These are phyloP conservation scores for Ophiocordyceps sinensis DNA, from an alignment of 2,329 filamentous ascomycete genomes.

Conservation along the genomic window DNA sequence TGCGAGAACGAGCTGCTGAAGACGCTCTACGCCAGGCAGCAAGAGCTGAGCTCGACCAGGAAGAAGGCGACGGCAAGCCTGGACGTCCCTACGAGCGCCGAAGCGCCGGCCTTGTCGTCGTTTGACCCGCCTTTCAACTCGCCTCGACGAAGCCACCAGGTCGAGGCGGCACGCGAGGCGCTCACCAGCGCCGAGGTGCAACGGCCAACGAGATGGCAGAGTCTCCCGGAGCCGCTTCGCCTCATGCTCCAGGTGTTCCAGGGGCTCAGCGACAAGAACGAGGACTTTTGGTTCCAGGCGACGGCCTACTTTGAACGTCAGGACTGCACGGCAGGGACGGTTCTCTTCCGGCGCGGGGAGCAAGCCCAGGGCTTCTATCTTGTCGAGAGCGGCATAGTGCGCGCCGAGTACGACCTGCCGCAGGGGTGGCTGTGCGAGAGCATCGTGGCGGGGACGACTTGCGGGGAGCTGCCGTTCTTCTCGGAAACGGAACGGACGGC, in stretches of 20 bases:
- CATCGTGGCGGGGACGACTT: conserved; percentile 88
- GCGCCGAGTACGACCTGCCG: conserved; percentile 80
- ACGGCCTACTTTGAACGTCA: conserved; percentile 60
- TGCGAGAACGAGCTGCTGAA: conserved; percentile 92
- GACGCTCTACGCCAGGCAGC: conserved; percentile 58
- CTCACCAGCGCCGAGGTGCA: conserved; percentile 51
- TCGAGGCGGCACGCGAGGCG: conserved; percentile 62
- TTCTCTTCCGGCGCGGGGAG: conserved; percentile 69
- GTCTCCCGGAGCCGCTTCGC: conserved; percentile 78
- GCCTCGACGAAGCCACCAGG: conserved; percentile 64
- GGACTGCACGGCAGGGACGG: conserved; percentile 52
- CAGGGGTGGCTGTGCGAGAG: conserved; percentile 83
- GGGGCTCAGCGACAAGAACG: conserved; percentile 68
- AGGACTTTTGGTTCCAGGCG: conserved; percentile 88
- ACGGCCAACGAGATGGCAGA: conserved; percentile 57
- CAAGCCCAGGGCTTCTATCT: conserved; percentile 75
- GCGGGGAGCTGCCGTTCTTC: conserved; percentile 93
- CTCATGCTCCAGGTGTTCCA: conserved; percentile 94
- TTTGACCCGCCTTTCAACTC: conserved; percentile 48
- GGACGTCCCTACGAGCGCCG: conserved; percentile 28
- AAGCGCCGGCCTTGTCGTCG: conserved; percentile 16
- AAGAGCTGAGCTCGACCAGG: conserved; percentile 36
- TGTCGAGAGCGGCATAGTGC: conserved; percentile 74
- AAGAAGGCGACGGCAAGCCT: conserved; percentile 27
- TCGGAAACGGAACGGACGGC: conserved; percentile 78